These are phyloP conservation scores for Xylariales sp. DNA, from an alignment of 2,329 filamentous ascomycete genomes.

Conservation along the genomic window DNA sequence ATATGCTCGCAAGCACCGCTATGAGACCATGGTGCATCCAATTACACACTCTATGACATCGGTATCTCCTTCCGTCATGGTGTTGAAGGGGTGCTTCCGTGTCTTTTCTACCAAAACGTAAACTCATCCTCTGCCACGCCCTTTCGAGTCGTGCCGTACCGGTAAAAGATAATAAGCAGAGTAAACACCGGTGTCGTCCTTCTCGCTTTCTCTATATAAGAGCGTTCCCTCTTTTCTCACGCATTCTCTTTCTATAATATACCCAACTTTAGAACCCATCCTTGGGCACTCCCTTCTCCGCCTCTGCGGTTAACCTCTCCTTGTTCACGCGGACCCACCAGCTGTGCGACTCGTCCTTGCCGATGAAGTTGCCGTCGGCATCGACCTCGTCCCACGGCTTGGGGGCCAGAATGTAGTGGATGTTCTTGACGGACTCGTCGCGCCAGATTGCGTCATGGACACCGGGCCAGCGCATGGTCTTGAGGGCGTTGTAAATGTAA, in stretches of 20 bases:
- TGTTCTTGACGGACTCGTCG: constrained; percentile 54
- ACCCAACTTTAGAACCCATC: constrained; percentile 27
- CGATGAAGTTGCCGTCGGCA: constrained; percentile 35
- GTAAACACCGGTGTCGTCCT: too few species aligned
- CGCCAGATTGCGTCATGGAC: constrained; percentile 55
- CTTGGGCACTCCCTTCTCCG: constrained; percentile 29
- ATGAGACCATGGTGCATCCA: too few species aligned
- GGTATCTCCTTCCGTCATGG: too few species aligned
- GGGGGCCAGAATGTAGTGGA: constrained; percentile 57
- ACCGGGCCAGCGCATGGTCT: constrained; percentile 49
- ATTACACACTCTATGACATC: too few species aligned
- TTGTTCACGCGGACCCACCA: constrained; percentile 53
- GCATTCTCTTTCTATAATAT: constrained; percentile 58
- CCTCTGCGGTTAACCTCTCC: constrained; percentile 38
- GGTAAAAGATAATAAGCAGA: too few species aligned
- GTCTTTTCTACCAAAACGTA: too few species aligned
- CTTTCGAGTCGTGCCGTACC: too few species aligned
- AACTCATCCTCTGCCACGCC: too few species aligned
- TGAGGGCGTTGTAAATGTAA: constrained; percentile 59
- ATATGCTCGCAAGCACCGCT: too few species aligned
- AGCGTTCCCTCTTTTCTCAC: constrained; percentile 51
- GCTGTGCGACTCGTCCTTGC: constrained; percentile 42
- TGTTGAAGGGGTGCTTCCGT: too few species aligned
- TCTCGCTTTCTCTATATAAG: too few species aligned
- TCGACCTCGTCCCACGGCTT: constrained; percentile 58